These are phyloP conservation scores for Epichloe festucae DNA, from an alignment of 2,329 filamentous ascomycete species.

Conservation along the genomic window DNA sequence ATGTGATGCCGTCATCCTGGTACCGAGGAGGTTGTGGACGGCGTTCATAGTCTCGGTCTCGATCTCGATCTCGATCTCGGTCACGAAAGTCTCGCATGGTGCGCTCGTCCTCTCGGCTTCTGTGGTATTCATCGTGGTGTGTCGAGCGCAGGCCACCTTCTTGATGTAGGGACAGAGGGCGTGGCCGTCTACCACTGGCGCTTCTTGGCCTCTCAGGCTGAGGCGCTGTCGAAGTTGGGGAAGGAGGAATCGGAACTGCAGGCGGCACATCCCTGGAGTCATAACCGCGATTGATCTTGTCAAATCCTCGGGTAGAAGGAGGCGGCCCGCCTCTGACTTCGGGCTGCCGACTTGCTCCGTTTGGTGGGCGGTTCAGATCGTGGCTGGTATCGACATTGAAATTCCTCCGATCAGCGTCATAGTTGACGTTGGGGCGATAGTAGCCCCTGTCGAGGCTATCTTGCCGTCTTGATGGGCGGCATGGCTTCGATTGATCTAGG, in stretches of 20 bases:
- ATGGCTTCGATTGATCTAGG: conserved; percentile 36
- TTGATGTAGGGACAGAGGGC: conserved; percentile 41
- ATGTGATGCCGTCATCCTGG: conserved; percentile 31
- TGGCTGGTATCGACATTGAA: conserved; percentile 33
- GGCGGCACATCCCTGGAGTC: conserved; percentile 31
- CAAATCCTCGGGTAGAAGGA: conserved; percentile 56
- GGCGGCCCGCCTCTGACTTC: conserved; percentile 46
- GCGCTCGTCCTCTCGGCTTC: conserved; percentile 34
- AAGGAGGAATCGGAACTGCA: conserved; percentile 25
- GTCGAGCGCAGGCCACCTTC: conserved; percentile 30
- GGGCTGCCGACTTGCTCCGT: conserved; percentile 21
- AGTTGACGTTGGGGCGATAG: conserved; percentile 41
- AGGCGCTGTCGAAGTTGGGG: conserved; percentile 16
- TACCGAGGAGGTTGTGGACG: conserved; percentile 21
- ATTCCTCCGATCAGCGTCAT: conserved; percentile 31
- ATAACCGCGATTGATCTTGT: conserved; percentile 48
- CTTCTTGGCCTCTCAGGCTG: conserved; percentile 10
- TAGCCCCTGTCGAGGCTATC: conserved; percentile 45
- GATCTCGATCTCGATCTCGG: conserved; percentile 16
- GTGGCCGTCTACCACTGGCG: conserved; percentile 14
- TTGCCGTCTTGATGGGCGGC: conserved; percentile 27
- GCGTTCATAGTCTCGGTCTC: conserved; percentile 17
- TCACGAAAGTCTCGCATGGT: conserved; percentile 29
- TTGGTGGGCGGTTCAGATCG: conserved; percentile 32
- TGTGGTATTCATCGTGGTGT: conserved; percentile 36